Evolutionary conservation across 495 filamentous ascomycete genomes (phyloP).

Genomic region (Clohesyomyces aquaticus): DNA sequence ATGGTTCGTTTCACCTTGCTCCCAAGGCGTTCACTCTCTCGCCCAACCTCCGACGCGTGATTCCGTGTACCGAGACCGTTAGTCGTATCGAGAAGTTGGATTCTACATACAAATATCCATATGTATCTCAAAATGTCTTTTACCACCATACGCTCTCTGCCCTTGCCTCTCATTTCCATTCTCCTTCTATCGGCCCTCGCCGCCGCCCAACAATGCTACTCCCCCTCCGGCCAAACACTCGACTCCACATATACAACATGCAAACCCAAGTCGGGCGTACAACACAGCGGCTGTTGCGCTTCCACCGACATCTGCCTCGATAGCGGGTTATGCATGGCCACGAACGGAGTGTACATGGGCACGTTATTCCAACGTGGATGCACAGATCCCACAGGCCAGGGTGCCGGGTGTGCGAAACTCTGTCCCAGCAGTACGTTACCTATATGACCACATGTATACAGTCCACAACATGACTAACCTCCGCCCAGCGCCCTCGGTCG

Average conservation of each 20-base stretch:
- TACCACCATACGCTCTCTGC: neutral
- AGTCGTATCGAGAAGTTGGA: neutral
- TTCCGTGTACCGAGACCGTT: no score
- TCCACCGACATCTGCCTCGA: conserved; percentile 27
- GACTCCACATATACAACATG: conserved; percentile 23
- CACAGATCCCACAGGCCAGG: conserved; percentile 28
- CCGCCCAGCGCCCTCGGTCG: conserved; percentile 15
- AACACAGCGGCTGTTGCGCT: conserved; percentile 34
- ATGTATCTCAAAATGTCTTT: neutral
- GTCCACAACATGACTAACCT: neutral
- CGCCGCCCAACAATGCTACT: neutral
- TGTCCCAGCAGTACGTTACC: conserved; percentile 30
- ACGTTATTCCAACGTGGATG: conserved; percentile 34
- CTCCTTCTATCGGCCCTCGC: neutral
- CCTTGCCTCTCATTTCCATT: neutral
- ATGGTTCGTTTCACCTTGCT: no score
- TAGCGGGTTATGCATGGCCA: conserved; percentile 33
- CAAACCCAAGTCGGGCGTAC: neutral
- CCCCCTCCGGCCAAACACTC: conserved; percentile 1
- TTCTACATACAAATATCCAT: neutral
- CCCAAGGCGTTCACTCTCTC: no score
- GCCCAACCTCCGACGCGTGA: no score
- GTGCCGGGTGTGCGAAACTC: conserved; percentile 24
- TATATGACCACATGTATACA: neutral
- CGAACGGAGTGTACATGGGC: conserved; percentile 20